Conservation (phyloP, 2,329 filamentous ascomycete genomes). For the Botrytis fabae region DNA sequence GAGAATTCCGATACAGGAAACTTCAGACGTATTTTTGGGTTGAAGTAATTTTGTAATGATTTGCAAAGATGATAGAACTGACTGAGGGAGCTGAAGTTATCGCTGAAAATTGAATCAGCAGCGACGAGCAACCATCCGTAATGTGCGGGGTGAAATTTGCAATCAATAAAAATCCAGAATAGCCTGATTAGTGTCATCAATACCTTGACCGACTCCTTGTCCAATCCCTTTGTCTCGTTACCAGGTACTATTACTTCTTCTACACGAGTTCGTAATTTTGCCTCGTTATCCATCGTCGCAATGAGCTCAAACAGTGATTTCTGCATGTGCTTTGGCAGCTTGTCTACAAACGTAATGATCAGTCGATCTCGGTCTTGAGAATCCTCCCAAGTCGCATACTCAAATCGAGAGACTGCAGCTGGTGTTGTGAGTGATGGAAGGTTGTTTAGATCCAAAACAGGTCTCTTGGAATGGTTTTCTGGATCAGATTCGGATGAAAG, state of each 20-base stretch:
- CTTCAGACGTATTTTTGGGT: conserved; percentile 11
- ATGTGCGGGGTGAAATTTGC: conserved; percentile 28
- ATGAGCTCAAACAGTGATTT: conserved; percentile 22
- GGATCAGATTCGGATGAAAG: conserved; percentile 26
- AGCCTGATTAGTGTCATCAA: conserved; percentile 32
- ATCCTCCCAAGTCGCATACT: conserved; percentile 30
- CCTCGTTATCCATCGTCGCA: conserved; percentile 18
- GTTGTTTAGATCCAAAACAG: conserved; percentile 23
- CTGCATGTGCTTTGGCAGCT: background rate
- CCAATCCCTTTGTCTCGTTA: conserved; percentile 26
- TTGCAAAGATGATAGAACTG: conserved; percentile 11
- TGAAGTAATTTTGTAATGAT: conserved; percentile 16
- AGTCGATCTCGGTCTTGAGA: conserved; percentile 42
- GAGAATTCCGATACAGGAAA: background rate
- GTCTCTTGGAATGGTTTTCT: conserved; percentile 15
- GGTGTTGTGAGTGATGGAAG: conserved; percentile 33
- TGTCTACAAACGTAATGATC: conserved; percentile 43
- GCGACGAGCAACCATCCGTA: conserved; percentile 7
- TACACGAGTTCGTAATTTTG: conserved; percentile 16
- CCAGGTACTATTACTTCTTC: conserved; percentile 5
- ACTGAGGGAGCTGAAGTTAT: background rate
- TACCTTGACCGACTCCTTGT: conserved; percentile 19
- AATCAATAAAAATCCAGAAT: conserved; percentile 40
- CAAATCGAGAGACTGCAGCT: conserved; percentile 31
- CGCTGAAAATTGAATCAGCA: background rate